Evolutionary conservation across 108 stramenopile species (phyloP).

Genomic region (Aurantiochytrium sp.): DNA sequence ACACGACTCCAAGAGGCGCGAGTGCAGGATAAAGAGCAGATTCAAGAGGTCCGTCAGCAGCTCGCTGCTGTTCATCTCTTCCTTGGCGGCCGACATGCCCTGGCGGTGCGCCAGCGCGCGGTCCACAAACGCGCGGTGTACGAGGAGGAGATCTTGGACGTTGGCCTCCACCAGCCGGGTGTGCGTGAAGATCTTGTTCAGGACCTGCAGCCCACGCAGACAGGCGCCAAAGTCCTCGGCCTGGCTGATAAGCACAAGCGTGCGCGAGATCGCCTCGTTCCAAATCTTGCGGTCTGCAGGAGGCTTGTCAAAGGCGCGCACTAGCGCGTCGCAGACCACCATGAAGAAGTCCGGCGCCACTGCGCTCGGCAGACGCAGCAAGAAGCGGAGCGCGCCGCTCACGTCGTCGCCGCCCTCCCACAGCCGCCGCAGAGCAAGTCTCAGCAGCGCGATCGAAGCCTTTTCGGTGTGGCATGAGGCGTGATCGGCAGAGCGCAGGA

Average conservation of each 20-base stretch:
- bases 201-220: neutral
- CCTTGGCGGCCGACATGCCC: neutral
- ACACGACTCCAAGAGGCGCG: neutral
- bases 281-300: neutral
- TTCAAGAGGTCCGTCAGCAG: neutral
- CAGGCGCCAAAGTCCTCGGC: neutral
- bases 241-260: neutral
- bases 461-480: neutral
- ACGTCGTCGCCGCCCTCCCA: neutral
- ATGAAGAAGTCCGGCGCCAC: neutral
- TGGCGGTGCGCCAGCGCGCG: neutral
- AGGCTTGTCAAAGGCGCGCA: neutral
- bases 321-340: neutral
- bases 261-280: neutral
- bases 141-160: neutral
- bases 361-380: neutral
- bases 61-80: neutral
- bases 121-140: neutral
- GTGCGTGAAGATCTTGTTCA: neutral
- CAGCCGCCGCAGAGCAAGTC: neutral
- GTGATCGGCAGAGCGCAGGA: neutral
- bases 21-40: neutral
- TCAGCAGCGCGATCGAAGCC: neutral
- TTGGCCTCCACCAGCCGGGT: neutral
- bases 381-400: neutral